These are phyloP conservation scores for Agrocybe praecox DNA, from an alignment of 768 basidiomycete genomes.

Conservation along the genomic window DNA sequence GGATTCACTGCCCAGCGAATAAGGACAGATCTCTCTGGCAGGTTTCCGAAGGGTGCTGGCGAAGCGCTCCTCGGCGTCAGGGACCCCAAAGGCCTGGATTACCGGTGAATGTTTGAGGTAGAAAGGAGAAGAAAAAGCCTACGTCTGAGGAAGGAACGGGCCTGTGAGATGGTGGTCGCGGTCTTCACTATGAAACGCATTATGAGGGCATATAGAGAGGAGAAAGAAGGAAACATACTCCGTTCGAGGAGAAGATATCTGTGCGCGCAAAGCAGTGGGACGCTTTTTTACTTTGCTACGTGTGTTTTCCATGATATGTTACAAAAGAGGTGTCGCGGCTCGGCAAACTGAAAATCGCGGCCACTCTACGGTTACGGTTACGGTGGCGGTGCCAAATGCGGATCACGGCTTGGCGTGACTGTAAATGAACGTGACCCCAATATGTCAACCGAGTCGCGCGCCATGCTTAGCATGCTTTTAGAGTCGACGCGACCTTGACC, in stretches of 20 bases:
- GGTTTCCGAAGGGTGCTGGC: slow-evolving; percentile 22
- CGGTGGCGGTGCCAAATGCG: too few species aligned
- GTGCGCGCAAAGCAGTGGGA: slow-evolving; percentile 6
- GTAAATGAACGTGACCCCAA: slow-evolving; percentile 8
- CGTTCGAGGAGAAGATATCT: slow-evolving; percentile 7
- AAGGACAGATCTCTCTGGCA: slow-evolving; percentile 36
- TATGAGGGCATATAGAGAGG: background rate
- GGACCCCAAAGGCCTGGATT: slow-evolving; percentile 41
- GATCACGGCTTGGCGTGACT: slow-evolving; percentile 2
- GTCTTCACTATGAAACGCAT: slow-evolving; percentile 44
- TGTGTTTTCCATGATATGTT: background rate
- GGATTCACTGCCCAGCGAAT: slow-evolving; percentile 79
- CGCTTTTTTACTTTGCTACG: slow-evolving; percentile 10
- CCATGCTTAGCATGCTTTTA: background rate
- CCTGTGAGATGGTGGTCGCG: slow-evolving; percentile 63
- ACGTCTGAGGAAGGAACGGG: slow-evolving; percentile 69
- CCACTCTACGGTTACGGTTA: background rate
- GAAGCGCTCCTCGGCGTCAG: slow-evolving; percentile 31
- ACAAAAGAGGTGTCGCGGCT: background rate
- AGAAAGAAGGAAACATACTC: slow-evolving; percentile 7
- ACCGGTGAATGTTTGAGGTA: background rate
- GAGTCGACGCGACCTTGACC: slow-evolving; percentile 1
- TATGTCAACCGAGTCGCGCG: background rate
- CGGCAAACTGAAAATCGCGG: background rate
- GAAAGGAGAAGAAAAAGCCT: slow-evolving; percentile 20